A percentile compares a stretch with the other conserved stretches of the same genome.
Conservation (phyloP, 2,329 filamentous ascomycete genomes). For the Aspergillus sp. region DNA sequence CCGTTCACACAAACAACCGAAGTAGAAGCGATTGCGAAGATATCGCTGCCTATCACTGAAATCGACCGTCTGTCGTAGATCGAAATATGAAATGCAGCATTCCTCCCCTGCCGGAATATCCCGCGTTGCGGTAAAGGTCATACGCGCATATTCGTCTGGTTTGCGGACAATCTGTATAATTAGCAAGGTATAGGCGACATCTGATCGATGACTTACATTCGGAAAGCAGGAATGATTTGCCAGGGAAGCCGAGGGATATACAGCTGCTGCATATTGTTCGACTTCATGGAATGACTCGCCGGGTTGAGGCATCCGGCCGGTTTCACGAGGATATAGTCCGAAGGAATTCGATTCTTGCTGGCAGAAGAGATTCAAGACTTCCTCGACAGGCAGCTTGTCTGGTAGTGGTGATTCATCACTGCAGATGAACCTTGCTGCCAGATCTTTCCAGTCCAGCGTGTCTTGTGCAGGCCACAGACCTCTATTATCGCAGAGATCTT, state of each 20-base stretch:
- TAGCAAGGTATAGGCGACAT: background rate
- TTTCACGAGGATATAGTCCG: constrained; percentile 20
- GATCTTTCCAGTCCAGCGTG: too few species aligned
- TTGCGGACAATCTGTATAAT: constrained; percentile 23
- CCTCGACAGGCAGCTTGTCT: constrained; percentile 12
- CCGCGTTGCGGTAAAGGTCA: constrained; percentile 25
- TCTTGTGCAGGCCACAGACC: too few species aligned
- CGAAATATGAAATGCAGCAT: constrained; percentile 31
- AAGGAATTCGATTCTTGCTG: constrained; percentile 23
- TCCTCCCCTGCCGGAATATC: constrained; percentile 26
- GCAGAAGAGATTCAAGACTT: constrained; percentile 18
- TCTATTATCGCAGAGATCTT: too few species aligned
- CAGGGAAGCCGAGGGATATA: constrained; percentile 19
- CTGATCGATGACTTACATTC: constrained; percentile 11
- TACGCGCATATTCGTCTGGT: constrained; percentile 21
- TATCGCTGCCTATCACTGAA: constrained; percentile 17
- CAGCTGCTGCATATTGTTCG: constrained; percentile 18
- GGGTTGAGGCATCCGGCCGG: constrained; percentile 11
- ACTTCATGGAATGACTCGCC: constrained; percentile 9
- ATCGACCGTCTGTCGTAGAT: constrained; percentile 16
- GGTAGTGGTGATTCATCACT: constrained; percentile 5
- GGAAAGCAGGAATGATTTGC: constrained; percentile 19
- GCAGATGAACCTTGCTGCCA: background rate
- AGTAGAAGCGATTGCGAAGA: constrained; percentile 22
- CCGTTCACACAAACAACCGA: constrained; percentile 22